A percentile compares a stretch with the other conserved stretches of the same genome.
Evolutionary conservation across 768 basidiomycete genomes (phyloP).

Genomic region (Amanita exitialis): DNA sequence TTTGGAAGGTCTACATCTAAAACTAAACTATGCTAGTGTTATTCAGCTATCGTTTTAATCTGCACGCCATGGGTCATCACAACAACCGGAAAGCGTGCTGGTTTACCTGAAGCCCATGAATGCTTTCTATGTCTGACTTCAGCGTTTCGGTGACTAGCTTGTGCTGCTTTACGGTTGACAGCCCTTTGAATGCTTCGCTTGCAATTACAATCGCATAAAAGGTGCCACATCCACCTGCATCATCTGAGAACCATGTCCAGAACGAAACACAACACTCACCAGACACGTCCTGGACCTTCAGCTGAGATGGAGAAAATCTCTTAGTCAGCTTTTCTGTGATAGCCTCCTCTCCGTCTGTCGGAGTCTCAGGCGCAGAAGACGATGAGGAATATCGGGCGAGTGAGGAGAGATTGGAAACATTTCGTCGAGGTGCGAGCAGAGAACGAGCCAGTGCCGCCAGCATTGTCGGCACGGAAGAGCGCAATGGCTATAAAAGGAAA

Average conservation of each 20-base stretch:
- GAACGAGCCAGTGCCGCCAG: conserved; percentile 7
- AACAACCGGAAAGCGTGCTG: neutral
- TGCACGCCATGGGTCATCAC: conserved; percentile 11
- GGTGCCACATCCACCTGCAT: conserved; percentile 86
- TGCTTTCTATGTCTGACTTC: conserved; percentile 82
- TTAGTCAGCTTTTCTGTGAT: conserved; percentile 68
- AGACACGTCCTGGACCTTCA: conserved; percentile 91
- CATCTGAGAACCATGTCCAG: neutral
- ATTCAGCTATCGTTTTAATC: conserved; percentile 31
- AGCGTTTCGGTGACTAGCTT: conserved; percentile 77
- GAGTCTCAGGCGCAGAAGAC: conserved; percentile 13
- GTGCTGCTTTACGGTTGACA: conserved; percentile 90
- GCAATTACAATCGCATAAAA: conserved; percentile 92
- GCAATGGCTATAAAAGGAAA: conserved; percentile 8
- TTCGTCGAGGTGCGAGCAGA: conserved; percentile 4
- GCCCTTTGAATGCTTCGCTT: conserved; percentile 75
- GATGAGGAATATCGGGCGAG: neutral
- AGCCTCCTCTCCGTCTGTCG: conserved; percentile 53
- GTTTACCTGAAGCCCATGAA: conserved; percentile 87
- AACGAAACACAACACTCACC: conserved; percentile 37
- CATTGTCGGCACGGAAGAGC: neutral
- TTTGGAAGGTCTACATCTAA: neutral
- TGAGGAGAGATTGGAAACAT: too few species aligned
- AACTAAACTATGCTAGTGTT: neutral
- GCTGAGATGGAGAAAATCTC: conserved; percentile 67